These are phyloP conservation scores for Chromera velia DNA, from an alignment of 73 alveolate species.

Conservation along the genomic window DNA sequence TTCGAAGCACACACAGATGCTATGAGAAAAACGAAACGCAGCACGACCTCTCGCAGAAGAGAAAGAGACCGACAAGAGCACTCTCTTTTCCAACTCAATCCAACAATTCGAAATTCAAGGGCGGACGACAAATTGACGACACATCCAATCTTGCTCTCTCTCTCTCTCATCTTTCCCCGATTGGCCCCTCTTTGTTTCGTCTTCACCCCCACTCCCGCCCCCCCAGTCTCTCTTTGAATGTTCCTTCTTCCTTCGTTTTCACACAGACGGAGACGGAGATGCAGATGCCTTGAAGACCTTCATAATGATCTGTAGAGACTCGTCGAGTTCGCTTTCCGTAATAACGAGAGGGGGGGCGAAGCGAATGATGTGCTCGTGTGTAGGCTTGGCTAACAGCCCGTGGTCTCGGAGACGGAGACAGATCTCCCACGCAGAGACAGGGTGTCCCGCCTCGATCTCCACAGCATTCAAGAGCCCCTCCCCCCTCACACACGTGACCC, in stretches of 20 bases:
- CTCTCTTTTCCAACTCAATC: too few species aligned
- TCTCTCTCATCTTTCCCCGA: background rate
- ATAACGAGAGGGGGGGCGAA: slow-evolving; percentile 83
- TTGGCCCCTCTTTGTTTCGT: background rate
- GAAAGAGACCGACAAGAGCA: too few species aligned
- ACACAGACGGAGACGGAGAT: background rate
- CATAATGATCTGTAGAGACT: slow-evolving; percentile 45
- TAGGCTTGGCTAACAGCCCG: slow-evolving; percentile 77
- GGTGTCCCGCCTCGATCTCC: slow-evolving; percentile 54
- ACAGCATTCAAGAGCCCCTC: slow-evolving; percentile 81
- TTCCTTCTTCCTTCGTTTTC: background rate
- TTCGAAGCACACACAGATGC: too few species aligned
- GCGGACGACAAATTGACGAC: background rate
- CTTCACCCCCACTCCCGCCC: background rate
- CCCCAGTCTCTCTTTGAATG: background rate
- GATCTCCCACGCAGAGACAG: slow-evolving; percentile 40
- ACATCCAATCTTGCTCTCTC: background rate
- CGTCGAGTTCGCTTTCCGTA: slow-evolving; percentile 44
- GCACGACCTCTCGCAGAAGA: too few species aligned
- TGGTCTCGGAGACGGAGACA: slow-evolving; percentile 50
- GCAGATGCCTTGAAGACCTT: background rate
- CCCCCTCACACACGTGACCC: slow-evolving; percentile 59
- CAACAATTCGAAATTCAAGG: too few species aligned
- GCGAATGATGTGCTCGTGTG: slow-evolving; percentile 75
- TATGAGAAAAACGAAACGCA: too few species aligned